phyloP scores from a whole-genome alignment of 2,329 filamentous ascomycete genomes.

The Aspergillus novoparasiticus region DNA sequence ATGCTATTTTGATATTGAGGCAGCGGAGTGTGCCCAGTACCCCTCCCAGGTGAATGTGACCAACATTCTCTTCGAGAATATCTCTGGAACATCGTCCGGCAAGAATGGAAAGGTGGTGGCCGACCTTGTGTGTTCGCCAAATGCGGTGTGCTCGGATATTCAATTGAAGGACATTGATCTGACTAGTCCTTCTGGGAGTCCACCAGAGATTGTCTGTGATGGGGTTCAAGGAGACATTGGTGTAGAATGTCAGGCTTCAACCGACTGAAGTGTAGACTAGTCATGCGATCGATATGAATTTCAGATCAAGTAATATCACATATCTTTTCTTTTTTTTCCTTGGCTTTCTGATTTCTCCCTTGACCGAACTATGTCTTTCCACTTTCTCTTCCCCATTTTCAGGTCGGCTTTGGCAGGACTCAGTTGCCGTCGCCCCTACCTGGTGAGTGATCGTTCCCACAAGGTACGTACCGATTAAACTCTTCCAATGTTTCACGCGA shows the following conservation, averaged over 20 bases:
- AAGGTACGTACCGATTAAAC: not conserved
- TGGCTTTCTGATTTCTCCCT: not conserved
- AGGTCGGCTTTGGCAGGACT: not conserved
- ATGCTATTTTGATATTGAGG: constrained; percentile 63
- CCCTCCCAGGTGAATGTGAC: constrained; percentile 62
- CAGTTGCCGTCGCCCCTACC: not conserved
- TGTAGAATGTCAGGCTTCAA: constrained; percentile 33
- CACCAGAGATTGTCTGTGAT: constrained; percentile 55
- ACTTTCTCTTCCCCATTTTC: not conserved
- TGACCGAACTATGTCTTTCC: not conserved
- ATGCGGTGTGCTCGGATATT: constrained; percentile 60
- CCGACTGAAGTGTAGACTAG: not conserved
- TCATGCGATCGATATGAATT: not conserved
- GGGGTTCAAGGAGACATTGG: constrained; percentile 47
- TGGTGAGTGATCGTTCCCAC: not conserved
- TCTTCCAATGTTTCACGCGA: not conserved
- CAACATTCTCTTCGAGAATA: constrained; percentile 62
- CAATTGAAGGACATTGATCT: constrained; percentile 58
- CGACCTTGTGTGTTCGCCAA: constrained; percentile 58
- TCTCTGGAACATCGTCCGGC: constrained; percentile 59
- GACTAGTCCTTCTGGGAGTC: constrained; percentile 51
- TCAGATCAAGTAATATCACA: not conserved
- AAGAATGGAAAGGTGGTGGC: constrained; percentile 59
- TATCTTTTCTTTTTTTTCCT: not conserved
- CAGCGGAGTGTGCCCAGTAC: constrained; percentile 54